These are phyloP conservation scores for Corchorus olitorius DNA, from an alignment of 345 rosid genomes.

Conservation along the genomic window DNA sequence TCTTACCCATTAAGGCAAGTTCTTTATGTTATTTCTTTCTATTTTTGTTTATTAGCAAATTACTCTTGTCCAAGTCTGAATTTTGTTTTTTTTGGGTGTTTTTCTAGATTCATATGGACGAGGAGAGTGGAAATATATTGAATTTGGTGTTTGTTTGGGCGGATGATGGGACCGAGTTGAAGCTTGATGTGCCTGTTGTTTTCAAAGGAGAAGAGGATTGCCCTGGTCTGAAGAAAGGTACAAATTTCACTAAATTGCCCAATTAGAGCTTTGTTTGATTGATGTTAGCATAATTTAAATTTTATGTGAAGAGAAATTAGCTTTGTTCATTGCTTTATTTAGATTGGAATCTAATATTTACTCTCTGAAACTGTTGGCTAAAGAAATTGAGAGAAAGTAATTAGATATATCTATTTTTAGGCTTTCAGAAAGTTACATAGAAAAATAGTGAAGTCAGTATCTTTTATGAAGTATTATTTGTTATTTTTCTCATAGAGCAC, in stretches of 20 bases:
- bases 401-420: background rate
- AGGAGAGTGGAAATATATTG: constrained; percentile 74
- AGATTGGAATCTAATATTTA: background rate
- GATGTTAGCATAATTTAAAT: background rate
- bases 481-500: background rate
- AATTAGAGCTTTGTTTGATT: background rate
- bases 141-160: constrained; percentile 95
- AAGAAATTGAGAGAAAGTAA: background rate
- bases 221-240: constrained; percentile 85
- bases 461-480: background rate
- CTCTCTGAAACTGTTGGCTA: background rate
- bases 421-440: background rate
- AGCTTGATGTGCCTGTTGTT: constrained; percentile 85
- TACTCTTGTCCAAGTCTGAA: background rate
- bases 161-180: constrained; percentile 64
- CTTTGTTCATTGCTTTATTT: background rate
- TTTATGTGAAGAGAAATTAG: background rate
- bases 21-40: background rate
- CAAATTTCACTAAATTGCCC: background rate
- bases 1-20: constrained; percentile 79
- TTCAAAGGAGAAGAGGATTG: constrained; percentile 77
- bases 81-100: constrained; percentile 16
- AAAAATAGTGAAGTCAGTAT: background rate
- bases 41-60: background rate
- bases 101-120: constrained; percentile 75